Base-by-base conservation (phyloP, 1,139 yeast genomes). In the Yamadazyma aaseri region DNA sequence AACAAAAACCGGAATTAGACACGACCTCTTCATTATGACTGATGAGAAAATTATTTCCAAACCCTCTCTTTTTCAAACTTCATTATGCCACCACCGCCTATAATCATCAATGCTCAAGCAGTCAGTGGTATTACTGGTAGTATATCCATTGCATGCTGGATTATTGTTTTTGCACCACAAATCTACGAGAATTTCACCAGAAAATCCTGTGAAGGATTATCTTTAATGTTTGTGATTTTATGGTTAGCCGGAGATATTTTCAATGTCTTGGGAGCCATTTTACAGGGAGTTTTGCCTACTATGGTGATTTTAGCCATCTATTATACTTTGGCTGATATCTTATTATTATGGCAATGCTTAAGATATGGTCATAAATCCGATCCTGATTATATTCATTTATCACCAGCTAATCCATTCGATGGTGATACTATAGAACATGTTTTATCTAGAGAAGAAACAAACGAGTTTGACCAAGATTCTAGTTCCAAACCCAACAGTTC, bases 101-200 rank as follows among this genome's bases (percentile, higher is more conserved):
- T 81, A 20, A 70, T 74, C 23, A 63, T 85, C 38, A 86, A 81
- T 49, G 80, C 87, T n/a, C 79, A 79, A 47, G 86, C 86, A 8
- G 78, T 87, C 25, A 83, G 94, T 53, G 96, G 95, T 4, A 84
- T 87, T 41, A 77, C 92, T 15, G 96, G 96, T 49, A 84, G 95
- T 16, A 86, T 92, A 30, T 90, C 97, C 12, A 76, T 92, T 28
- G 96, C 97, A 13, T 92, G 97, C 58, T 92, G 98, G 98, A 84
- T 92, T 43, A 89, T 92, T 35, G 97, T 92, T 16, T 92, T 92
- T 67, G 95, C 96, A 26, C 98, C 98, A 11, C 98, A 92, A 56
- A 83, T 92, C 29, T 90, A 87, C 58, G 97, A 92, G 55, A 90
- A 90, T 35, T 89, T 86, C 55, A 73, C 74, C 41, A 69, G 97